Evolutionary conservation across 2,329 filamentous ascomycete genomes (phyloP).

Genomic region (Fusarium sp.): DNA sequence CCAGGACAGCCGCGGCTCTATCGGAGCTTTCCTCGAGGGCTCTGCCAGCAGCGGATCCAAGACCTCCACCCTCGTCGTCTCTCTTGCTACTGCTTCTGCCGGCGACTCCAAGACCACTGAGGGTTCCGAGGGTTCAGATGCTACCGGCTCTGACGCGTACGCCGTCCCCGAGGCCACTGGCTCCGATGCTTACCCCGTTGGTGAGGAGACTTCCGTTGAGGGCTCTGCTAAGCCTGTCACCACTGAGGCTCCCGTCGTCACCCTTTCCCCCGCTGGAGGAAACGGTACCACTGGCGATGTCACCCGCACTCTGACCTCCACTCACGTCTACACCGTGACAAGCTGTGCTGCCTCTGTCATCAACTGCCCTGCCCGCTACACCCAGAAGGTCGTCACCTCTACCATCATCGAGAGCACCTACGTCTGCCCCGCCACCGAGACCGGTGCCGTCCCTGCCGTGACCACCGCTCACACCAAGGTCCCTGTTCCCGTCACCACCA

Average conservation of each 20-base stretch:
- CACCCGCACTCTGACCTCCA: conserved; percentile 45
- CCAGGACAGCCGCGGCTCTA: conserved; percentile 33
- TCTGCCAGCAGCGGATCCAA: background rate
- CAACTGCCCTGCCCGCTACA: conserved; percentile 57
- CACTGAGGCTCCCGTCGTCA: conserved; percentile 3
- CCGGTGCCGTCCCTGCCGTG: conserved; percentile 16
- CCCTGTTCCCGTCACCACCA: conserved; percentile 37
- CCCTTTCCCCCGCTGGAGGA: background rate
- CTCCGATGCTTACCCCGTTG: background rate
- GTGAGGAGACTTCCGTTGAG: background rate
- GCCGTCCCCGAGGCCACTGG: background rate
- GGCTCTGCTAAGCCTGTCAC: conserved; percentile 1
- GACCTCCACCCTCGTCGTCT: conserved; percentile 2
- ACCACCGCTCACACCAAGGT: conserved; percentile 18
- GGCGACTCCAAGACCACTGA: background rate
- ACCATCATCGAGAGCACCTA: conserved; percentile 41
- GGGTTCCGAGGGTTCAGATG: background rate
- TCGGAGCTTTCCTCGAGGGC: conserved; percentile 25
- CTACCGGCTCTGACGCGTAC: background rate
- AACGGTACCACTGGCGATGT: conserved; percentile 33
- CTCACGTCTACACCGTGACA: conserved; percentile 52
- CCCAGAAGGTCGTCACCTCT: conserved; percentile 51
- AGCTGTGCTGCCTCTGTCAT: conserved; percentile 54
- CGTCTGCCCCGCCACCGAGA: conserved; percentile 45
- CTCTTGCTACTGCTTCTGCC: conserved; percentile 21